Evolutionary conservation across 495 filamentous ascomycete species (phyloP).

Genomic region (Trypethelium eluteriae): DNA sequence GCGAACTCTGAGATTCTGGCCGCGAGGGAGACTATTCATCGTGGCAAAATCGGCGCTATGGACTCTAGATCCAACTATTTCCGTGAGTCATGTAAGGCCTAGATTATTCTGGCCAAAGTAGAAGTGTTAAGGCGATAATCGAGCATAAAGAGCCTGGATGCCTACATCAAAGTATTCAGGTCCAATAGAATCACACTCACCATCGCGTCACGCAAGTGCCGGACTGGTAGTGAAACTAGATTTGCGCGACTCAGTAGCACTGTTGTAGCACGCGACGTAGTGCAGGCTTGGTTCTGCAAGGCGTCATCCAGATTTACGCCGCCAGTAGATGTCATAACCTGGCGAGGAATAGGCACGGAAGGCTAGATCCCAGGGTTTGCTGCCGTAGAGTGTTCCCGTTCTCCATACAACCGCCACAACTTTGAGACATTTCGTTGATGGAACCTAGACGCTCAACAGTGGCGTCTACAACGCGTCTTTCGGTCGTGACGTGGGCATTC

Average conservation of each 20-base stretch:
- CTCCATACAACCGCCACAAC: no score
- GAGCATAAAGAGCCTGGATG: not conserved
- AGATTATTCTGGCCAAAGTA: not conserved
- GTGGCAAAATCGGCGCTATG: no score
- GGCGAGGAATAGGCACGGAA: no score
- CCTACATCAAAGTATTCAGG: no score
- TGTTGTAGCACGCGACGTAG: not conserved
- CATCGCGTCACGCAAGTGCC: no score
- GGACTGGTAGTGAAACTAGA: not conserved
- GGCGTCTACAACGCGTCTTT: not conserved
- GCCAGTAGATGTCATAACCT: not conserved
- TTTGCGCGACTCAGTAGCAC: not conserved
- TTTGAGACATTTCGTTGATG: not conserved
- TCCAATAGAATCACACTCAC: no score
- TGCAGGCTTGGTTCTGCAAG: not conserved
- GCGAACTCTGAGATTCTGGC: no score
- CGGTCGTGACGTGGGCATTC: not conserved
- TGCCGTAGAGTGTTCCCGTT: no score
- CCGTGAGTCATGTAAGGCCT: no score
- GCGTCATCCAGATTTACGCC: constrained; percentile 1
- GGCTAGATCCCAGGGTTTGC: no score
- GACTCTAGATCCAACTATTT: no score
- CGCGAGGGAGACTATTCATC: no score
- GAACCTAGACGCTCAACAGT: not conserved
- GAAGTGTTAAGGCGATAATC: not conserved